Evolutionary conservation across 495 filamentous ascomycete genomes (phyloP), one percentile per base, ranked within the genome.

Genomic region (Hyaloscypha finlandica): DNA sequence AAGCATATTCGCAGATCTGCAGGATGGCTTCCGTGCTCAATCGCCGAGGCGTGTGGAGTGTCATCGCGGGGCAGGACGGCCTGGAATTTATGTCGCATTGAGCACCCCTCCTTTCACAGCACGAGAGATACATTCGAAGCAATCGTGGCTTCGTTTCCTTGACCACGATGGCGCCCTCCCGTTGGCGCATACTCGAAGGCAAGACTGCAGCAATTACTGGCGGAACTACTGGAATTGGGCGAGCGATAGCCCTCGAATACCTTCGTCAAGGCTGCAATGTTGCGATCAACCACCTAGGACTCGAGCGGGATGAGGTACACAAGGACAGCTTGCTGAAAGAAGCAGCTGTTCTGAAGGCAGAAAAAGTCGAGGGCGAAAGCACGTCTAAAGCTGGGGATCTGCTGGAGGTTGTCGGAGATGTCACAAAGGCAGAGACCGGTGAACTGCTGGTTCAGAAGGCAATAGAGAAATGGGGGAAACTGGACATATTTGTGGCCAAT

Each of bases 401-500:
- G 69, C 79, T 87, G 61, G 79, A 87, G 20, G 77, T 91, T 4
- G 70, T 85, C 0, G 90, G 90, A 16, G 90, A 93, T 71, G 84
- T 93, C 6, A 84, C 85, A 0, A 80, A 86, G 63, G 86, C 89
- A 0, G 77, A 83, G 19, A 92, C 90, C 0, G 87, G 88, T 4
- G 70, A 74, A 0, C 71, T 77, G 0, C 82, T 93, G 9, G 83
- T 92, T 29, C 62, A 77, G 19, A 77, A 80, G 62, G 85, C 87
- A 0, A 85, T 90, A 0, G 72, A 81, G 31, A 69, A 69, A 1
- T 96, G 89, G 70, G 74, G 77, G 0, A 80, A 85, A 2, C 74
- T 96, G 0, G 91, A 96, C 74, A 82, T 96, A 4, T 94, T 93
- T 76, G 89, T 97, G 4, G 89, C 86, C 75, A 97, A 97, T 79